phyloP scores from a whole-genome alignment of 2,329 filamentous ascomycete genomes.

The Graphilbum fragrans region DNA sequence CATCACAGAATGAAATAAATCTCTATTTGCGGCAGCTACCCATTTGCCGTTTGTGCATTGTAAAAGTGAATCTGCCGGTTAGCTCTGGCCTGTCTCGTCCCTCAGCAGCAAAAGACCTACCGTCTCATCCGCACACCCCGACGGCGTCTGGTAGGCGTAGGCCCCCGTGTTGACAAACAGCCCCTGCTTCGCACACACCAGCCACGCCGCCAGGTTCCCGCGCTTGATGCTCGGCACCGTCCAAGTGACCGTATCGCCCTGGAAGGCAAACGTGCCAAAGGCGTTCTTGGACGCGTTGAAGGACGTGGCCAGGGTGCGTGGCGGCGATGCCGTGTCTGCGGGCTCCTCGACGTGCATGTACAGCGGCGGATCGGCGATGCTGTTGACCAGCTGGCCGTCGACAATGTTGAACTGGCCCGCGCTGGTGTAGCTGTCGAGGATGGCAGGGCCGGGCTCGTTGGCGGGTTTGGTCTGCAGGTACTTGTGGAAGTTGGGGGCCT shows the following conservation, averaged over 20 bases:
- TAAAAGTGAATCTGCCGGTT: constrained; percentile 26
- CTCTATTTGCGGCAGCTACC: no score
- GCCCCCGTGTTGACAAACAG: constrained; percentile 48
- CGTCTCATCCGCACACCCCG: constrained; percentile 46
- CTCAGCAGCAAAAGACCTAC: constrained; percentile 20
- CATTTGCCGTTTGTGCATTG: constrained; percentile 17
- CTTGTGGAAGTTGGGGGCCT: constrained; percentile 43
- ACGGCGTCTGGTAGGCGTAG: constrained; percentile 44
- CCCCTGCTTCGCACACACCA: constrained; percentile 38
- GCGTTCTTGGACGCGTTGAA: constrained; percentile 38
- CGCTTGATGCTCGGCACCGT: constrained; percentile 30
- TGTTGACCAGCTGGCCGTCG: constrained; percentile 41
- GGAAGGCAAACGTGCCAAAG: constrained; percentile 44
- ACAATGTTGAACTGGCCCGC: constrained; percentile 47
- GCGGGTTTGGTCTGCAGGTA: constrained; percentile 37
- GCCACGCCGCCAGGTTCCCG: constrained; percentile 46
- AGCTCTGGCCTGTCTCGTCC: no score
- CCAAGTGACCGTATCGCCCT: constrained; percentile 48
- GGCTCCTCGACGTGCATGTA: constrained; percentile 36
- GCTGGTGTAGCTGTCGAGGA: constrained; percentile 36
- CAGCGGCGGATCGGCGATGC: constrained; percentile 27
- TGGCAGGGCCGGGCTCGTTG: constrained; percentile 30
- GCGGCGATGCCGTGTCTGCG: constrained; percentile 21
- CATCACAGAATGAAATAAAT: no score
- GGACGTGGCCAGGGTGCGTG: constrained; percentile 34